phyloP scores from a whole-genome alignment of 352 stramenopile species.

The Phytophthora hybrid region DNA sequence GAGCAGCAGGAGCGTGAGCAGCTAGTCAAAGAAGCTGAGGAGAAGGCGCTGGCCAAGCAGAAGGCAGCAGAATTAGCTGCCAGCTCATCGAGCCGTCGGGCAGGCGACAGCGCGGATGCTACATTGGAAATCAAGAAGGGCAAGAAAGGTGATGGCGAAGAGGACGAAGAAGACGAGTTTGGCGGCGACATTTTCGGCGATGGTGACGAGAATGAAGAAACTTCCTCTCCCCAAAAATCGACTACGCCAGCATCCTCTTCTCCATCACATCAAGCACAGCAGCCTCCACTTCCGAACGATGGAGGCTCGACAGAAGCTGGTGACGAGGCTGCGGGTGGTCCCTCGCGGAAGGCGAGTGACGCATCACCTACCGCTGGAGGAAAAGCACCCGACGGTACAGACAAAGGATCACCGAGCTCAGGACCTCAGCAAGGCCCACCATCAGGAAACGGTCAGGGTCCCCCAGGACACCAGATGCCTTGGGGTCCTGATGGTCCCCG shows the following conservation, averaged over 20 bases:
- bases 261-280: constrained; percentile 32
- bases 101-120: constrained; percentile 81
- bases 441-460: constrained; percentile 40
- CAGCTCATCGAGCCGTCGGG: constrained; percentile 52
- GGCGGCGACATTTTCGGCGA: constrained; percentile 87
- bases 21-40: constrained; percentile 85
- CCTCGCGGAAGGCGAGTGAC: constrained; percentile 36
- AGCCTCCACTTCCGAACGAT: constrained; percentile 55
- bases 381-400: constrained; percentile 27
- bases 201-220: constrained; percentile 58
- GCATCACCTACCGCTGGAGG: constrained; percentile 28
- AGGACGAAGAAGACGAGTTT: constrained; percentile 88
- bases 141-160: constrained; percentile 75
- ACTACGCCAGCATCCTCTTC: constrained; percentile 25
- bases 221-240: constrained; percentile 30
- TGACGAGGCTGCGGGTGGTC: constrained; percentile 12
- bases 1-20: constrained; percentile 89
- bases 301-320: constrained; percentile 6
- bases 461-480: constrained; percentile 35
- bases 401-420: constrained; percentile 31
- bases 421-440: constrained; percentile 45
- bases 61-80: constrained; percentile 72
- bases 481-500: constrained; percentile 50
- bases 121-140: constrained; percentile 87
- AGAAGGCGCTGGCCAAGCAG: constrained; percentile 84